These are phyloP conservation scores for Solanum okadae DNA, from an alignment of 257 asterid genomes.

Conservation along the genomic window DNA sequence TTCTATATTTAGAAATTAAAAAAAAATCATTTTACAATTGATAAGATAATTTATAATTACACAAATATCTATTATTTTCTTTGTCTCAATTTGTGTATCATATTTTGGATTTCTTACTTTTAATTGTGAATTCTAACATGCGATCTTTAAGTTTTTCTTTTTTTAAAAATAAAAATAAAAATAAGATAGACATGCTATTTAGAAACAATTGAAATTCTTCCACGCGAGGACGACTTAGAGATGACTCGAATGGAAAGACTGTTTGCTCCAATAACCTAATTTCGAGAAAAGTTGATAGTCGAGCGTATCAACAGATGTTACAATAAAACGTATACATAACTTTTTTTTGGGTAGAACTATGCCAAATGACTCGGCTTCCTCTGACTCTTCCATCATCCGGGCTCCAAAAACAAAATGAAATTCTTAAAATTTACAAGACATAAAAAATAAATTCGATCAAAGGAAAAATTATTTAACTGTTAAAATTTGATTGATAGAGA, in stretches of 20 bases:
- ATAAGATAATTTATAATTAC: background rate
- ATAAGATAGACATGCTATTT: background rate
- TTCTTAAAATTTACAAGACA: too few relatives aligned
- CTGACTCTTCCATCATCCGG: background rate
- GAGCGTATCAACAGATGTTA: background rate
- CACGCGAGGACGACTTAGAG: background rate
- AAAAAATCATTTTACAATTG: background rate
- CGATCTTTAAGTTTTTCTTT: background rate
- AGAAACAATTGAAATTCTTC: background rate
- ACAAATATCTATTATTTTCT: rapidly evolving
- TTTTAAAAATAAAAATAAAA: background rate
- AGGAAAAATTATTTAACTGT: too few relatives aligned
- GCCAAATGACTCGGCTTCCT: background rate
- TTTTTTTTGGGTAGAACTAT: background rate
- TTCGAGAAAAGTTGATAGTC: background rate
- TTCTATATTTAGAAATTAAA: background rate
- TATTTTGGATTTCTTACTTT: background rate
- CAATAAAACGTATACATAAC: too few relatives aligned
- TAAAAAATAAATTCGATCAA: background rate
- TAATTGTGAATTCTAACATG: background rate
- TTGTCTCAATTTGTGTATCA: background rate
- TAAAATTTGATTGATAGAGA: background rate
- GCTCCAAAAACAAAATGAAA: background rate
- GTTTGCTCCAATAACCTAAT: too few relatives aligned
- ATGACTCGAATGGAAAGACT: background rate